Percentiles rank a stretch among this genome's conserved stretches.
Evolutionary conservation across 192 early-diverging fungal species (phyloP).

Genomic region (Podila horticola): DNA sequence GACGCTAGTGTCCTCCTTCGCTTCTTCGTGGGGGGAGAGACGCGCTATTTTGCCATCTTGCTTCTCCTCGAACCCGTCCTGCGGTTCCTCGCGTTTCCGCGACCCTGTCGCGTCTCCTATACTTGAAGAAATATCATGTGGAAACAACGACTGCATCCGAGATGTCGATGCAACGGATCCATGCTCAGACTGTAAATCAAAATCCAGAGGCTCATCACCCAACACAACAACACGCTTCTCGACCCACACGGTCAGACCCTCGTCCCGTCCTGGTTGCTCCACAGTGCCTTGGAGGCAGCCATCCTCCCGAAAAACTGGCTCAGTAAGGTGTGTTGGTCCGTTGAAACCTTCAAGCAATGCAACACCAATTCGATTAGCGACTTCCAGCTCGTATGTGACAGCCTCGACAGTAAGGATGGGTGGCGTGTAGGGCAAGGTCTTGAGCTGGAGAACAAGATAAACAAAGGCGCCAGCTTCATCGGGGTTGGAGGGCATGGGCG

Average conservation of each 20-base stretch:
- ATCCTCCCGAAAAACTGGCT: constrained; percentile 36
- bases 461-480: constrained; percentile 50
- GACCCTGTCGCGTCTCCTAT: neutral
- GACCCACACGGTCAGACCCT: constrained; percentile 46
- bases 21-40: neutral
- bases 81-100: constrained; percentile 37
- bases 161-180: constrained; percentile 22
- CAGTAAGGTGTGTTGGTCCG: constrained; percentile 13
- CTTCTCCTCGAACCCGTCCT: constrained; percentile 21
- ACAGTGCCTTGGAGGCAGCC: constrained; percentile 38
- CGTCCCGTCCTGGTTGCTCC: constrained; percentile 25
- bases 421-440: constrained; percentile 46
- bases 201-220: constrained; percentile 39
- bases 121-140: neutral
- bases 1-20: too few species aligned
- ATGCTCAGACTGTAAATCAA: constrained; percentile 30
- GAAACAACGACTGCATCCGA: neutral
- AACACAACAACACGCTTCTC: constrained; percentile 43
- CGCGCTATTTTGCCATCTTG: constrained; percentile 4
- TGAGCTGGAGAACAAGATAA: constrained; percentile 44
- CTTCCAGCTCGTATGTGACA: constrained; percentile 45
- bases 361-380: constrained; percentile 42
- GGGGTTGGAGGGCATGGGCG: constrained; percentile 39
- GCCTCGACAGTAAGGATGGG: constrained; percentile 49
- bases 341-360: constrained; percentile 24